Percentiles rank a stretch among this genome's conserved stretches.
phyloP scores from a whole-genome alignment of 2,329 filamentous ascomycete species.

The Sordariomycetes sp. region DNA sequence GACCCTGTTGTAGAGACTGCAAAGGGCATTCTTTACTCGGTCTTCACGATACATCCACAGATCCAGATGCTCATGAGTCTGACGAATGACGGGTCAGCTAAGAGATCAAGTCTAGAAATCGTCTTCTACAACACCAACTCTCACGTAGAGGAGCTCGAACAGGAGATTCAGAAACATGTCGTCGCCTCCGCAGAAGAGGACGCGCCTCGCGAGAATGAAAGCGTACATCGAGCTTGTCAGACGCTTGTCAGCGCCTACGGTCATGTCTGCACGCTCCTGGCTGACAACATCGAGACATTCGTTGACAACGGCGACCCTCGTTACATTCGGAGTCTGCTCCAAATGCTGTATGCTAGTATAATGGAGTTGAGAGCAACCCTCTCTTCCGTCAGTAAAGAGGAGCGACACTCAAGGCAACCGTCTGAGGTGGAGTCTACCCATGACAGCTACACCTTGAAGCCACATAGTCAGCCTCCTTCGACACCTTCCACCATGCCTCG shows the following conservation, averaged over 20 bases:
- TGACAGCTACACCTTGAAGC: conserved; percentile 31
- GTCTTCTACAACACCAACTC: conserved; percentile 61
- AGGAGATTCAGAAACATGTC: conserved; percentile 55
- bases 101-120: conserved; percentile 55
- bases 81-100: conserved; percentile 49
- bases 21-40: conserved; percentile 57
- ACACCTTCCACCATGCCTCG: conserved; percentile 43
- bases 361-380: conserved; percentile 55
- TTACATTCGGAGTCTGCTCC: conserved; percentile 55
- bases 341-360: conserved; percentile 57
- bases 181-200: conserved; percentile 35
- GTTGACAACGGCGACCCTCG: conserved; percentile 57
- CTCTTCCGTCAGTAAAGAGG: conserved; percentile 19
- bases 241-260: conserved; percentile 57
- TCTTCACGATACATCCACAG: conserved; percentile 60
- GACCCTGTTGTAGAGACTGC: conserved; percentile 56
- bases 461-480: conserved; percentile 39
- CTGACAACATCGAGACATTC: conserved; percentile 53
- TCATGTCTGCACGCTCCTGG: conserved; percentile 53
- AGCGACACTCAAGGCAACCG: conserved; percentile 8
- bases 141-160: conserved; percentile 56
- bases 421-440: neutral
- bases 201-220: conserved; percentile 48
- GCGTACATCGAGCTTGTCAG: conserved; percentile 52
- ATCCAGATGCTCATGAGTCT: conserved; percentile 57